Conservation (phyloP, 2,329 filamentous ascomycete genomes). For the Coccinonectria pachysandricola region DNA sequence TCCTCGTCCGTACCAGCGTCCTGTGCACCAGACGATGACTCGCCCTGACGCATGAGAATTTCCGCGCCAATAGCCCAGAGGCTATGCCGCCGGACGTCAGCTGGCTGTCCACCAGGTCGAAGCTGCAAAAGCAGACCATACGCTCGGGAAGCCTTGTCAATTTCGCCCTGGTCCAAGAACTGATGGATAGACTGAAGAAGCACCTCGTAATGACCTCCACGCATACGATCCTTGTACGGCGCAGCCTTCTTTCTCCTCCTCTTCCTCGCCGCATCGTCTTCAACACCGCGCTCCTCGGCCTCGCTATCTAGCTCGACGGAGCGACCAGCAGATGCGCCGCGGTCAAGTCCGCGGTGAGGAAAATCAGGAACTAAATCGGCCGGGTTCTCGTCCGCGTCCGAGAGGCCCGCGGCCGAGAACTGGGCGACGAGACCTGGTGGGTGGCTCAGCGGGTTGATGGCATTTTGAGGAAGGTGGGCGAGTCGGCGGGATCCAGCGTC, state of each 20-base stretch:
- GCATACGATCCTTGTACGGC: conserved; percentile 5
- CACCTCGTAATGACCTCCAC: conserved; percentile 47
- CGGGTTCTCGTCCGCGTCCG: conserved; percentile 33
- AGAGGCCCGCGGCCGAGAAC: conserved; percentile 42
- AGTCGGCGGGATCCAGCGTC: no score
- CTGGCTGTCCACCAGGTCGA: conserved; percentile 24
- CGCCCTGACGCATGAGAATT: conserved; percentile 58
- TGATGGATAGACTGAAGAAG: conserved; percentile 62
- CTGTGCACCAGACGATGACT: no score
- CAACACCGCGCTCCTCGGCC: conserved; percentile 52
- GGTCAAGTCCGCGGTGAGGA: conserved; percentile 34
- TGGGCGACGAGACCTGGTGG: conserved; percentile 41
- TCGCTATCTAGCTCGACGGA: conserved; percentile 11
- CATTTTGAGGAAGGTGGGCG: no score
- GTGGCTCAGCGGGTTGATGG: conserved; percentile 47
- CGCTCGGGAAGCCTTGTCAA: conserved; percentile 59
- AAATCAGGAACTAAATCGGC: conserved; percentile 33
- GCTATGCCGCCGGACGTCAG: conserved; percentile 60
- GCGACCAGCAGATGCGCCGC: conserved; percentile 1
- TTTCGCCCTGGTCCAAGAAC: conserved; percentile 61
- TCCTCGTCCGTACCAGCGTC: conserved; percentile 5
- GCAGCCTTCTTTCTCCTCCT: conserved; percentile 9
- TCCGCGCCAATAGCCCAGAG: conserved; percentile 82
- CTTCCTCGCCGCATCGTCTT: conserved; percentile 43
- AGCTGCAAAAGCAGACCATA: conserved; percentile 64